Evolutionary conservation across 2,329 filamentous ascomycete species (phyloP).

Genomic region (Penicillium paneum): DNA sequence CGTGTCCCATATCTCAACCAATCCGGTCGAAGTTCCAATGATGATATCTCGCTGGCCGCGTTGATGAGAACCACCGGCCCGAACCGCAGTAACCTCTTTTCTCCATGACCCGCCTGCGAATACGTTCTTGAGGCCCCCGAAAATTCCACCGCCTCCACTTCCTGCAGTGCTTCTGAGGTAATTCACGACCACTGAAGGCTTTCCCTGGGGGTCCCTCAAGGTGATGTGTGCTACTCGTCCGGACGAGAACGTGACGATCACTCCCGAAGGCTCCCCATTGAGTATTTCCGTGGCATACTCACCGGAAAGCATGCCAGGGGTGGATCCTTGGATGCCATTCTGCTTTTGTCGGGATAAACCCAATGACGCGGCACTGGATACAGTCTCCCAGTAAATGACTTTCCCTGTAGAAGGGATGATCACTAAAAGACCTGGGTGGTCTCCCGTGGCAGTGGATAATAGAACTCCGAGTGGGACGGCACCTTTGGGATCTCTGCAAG

Average conservation of each 20-base stretch:
- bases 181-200: constrained; percentile 73
- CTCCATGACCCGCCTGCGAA: constrained; percentile 67
- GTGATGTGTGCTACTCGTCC: constrained; percentile 84
- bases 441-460: constrained; percentile 72
- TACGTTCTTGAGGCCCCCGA: constrained; percentile 76
- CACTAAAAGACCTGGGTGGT: constrained; percentile 80
- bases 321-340: constrained; percentile 70
- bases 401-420: constrained; percentile 80
- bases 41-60: constrained; percentile 83
- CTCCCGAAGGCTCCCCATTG: constrained; percentile 82
- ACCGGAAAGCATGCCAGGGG: constrained; percentile 71
- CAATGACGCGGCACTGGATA: constrained; percentile 80
- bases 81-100: constrained; percentile 76
- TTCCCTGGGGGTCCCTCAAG: constrained; percentile 80
- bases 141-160: constrained; percentile 61
- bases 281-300: constrained; percentile 75
- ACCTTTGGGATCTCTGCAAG: constrained; percentile 63
- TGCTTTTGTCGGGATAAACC: constrained; percentile 79
- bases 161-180: constrained; percentile 65
- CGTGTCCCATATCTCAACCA: constrained; percentile 81
- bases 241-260: constrained; percentile 78
- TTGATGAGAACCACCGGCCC: constrained; percentile 66
- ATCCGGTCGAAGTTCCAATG: constrained; percentile 71
- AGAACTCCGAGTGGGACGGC: constrained; percentile 79
- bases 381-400: constrained; percentile 92